These are phyloP conservation scores for Collybia nuda DNA, from an alignment of 768 basidiomycete genomes.

Conservation along the genomic window DNA sequence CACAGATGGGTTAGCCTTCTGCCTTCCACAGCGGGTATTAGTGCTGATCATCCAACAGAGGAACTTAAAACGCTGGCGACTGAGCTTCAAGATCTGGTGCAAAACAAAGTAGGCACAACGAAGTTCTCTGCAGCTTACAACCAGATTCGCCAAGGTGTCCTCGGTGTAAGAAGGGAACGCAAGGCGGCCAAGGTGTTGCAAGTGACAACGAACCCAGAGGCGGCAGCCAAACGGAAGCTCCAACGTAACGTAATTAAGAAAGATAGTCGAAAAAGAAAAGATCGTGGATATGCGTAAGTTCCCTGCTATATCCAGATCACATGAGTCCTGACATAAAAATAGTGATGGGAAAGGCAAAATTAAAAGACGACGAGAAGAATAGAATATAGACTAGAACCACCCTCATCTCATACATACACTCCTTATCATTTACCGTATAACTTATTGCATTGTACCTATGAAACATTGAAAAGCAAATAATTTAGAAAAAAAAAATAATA, in stretches of 20 bases:
- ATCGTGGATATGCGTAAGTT: constrained; percentile 56
- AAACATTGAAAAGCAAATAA: too few relatives aligned
- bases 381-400: background rate
- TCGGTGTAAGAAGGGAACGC: constrained; percentile 69
- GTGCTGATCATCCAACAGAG: constrained; percentile 40
- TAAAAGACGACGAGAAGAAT: constrained; percentile 15
- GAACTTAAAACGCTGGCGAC: constrained; percentile 78
- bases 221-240: constrained; percentile 71
- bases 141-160: constrained; percentile 69
- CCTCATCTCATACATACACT: background rate
- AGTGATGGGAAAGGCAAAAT: constrained; percentile 17
- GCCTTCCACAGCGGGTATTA: background rate
- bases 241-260: constrained; percentile 77
- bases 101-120: constrained; percentile 84
- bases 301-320: background rate
- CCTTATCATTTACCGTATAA: too few relatives aligned
- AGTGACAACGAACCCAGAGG: constrained; percentile 70
- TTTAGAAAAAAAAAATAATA: too few relatives aligned
- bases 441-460: too few relatives aligned
- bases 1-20: constrained; percentile 65
- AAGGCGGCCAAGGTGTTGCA: constrained; percentile 60
- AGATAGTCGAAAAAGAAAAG: constrained; percentile 83
- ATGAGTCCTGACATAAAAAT: background rate
- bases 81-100: constrained; percentile 87
- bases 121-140: constrained; percentile 81